These are phyloP conservation scores for Bondarzewia mesenterica DNA, from an alignment of 1,284 basidiomycete genomes.

Conservation along the genomic window DNA sequence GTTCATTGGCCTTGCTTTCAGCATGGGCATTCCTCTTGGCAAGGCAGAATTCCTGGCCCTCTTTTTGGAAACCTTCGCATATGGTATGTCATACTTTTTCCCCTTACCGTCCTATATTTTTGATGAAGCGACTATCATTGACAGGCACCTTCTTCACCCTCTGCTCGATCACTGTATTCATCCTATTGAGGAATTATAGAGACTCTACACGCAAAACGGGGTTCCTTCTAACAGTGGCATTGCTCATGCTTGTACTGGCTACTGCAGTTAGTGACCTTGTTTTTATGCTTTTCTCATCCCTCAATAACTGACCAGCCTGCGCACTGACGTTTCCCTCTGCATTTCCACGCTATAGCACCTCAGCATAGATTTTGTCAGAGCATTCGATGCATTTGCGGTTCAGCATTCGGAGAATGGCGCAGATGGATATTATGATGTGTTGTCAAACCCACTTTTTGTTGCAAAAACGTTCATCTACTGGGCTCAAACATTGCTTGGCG, in stretches of 20 bases:
- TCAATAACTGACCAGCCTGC: not conserved
- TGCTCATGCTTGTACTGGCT: slow-evolving; percentile 7
- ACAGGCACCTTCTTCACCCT: slow-evolving; percentile 7
- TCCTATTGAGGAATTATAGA: not conserved
- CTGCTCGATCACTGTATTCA: slow-evolving; percentile 1
- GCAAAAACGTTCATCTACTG: slow-evolving; percentile 1
- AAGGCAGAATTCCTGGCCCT: slow-evolving; percentile 13
- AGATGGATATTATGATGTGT: slow-evolving; percentile 4
- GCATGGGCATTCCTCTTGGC: slow-evolving; percentile 13
- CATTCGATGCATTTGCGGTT: slow-evolving; percentile 1
- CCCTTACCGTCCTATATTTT: not conserved
- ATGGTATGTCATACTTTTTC: slow-evolving; percentile 9
- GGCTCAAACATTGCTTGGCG: slow-evolving; percentile 3
- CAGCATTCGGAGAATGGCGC: not conserved
- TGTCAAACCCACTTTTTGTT: not conserved
- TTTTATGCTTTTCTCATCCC: not conserved
- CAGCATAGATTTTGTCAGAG: slow-evolving; percentile 6
- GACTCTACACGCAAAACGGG: slow-evolving; percentile 1
- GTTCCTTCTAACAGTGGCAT: slow-evolving; percentile 2
- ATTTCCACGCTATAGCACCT: too few species aligned
- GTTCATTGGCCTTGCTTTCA: not conserved
- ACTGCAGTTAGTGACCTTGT: not conserved
- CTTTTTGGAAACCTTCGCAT: slow-evolving; percentile 13
- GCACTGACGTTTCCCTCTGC: not conserved
- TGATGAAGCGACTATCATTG: too few species aligned